Base-by-base conservation (phyloP, 352 stramenopile species). In the Globisporangium paddicum region DNA sequence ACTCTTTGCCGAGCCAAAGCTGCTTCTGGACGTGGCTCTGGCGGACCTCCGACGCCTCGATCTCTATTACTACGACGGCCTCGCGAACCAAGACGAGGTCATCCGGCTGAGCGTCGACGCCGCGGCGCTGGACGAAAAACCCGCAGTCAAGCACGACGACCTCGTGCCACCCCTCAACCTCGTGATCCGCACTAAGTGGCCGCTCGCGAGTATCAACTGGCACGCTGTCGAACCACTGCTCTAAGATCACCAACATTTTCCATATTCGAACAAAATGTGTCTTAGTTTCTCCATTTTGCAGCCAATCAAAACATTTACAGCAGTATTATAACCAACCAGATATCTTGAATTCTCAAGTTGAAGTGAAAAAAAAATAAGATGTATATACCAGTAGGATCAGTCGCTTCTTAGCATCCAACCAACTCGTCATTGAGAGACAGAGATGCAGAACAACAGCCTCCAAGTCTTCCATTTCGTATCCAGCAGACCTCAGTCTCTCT, bases 121-220 rank as follows among this genome's bases (percentile, higher is more conserved):
- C 0, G 52, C 59, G 21, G 69, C 75, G 9, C 53, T 74, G 1
- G 16, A 58, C 0, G 57, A 77, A 3, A 69, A 73, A 26, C 64
- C 37, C 9, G 68, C 62, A 44, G 62, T 64, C 6, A 77, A 68
- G 41, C 60, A 79, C 34, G 69, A 89, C 46, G 78, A 90, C 42
- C 75, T 96, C 54, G 71, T 91, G 1, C 89, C 91, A 19, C 90
- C 90, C 25, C 72, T 98, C 10, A 79, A 97, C 50, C 58, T 96
- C 25, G 90, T 96, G 44, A 80, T 98, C n/a, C 78, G 86, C 19
- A 97, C 90, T 58, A 88, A 91, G 61, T 98, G 90, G 89, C 72
- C 74, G 3, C 72, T 64, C 4, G 87, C 82, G 1, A 69, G 63
- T 18, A 69, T 97, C 25, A 73, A 95, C 61, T 98, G 91, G 90